These are phyloP conservation scores for Auxenochlorella pyrenoidosa DNA, from an alignment of 139 green algal species.

Conservation along the genomic window DNA sequence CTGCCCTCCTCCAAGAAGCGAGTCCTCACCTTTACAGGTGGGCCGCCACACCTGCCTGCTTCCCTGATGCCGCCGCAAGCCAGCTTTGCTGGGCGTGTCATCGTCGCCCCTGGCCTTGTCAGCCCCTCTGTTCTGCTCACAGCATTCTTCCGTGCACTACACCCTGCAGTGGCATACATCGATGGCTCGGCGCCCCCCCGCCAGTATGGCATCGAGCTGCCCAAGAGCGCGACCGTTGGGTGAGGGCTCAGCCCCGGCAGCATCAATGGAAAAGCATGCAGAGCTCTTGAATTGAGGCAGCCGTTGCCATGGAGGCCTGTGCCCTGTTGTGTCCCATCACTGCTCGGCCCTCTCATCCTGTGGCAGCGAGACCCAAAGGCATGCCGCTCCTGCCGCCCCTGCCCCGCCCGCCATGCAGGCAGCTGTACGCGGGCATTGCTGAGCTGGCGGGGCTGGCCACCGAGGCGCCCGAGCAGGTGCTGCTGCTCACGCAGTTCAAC, in stretches of 20 bases:
- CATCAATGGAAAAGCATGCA: too few relatives aligned
- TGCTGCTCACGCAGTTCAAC: slow-evolving; percentile 30
- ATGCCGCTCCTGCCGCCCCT: not conserved
- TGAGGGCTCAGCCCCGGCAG: slow-evolving; percentile 14
- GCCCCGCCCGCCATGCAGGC: not conserved
- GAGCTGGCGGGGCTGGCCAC: not conserved
- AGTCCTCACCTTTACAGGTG: slow-evolving; percentile 58
- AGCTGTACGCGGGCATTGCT: slow-evolving; percentile 19
- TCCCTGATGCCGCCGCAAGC: not conserved
- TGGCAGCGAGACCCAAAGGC: not conserved
- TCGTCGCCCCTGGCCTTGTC: too few relatives aligned
- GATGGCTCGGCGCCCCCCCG: slow-evolving; percentile 6
- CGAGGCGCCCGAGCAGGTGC: not conserved
- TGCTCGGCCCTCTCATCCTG: not conserved
- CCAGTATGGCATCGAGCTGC: slow-evolving; percentile 23
- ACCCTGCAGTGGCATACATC: slow-evolving; percentile 13
- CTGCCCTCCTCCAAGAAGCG: slow-evolving; percentile 71
- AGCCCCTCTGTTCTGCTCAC: too few relatives aligned
- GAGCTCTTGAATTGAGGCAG: too few relatives aligned
- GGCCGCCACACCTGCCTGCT: not conserved
- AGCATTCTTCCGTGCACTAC: too few relatives aligned
- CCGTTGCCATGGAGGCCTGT: not conserved
- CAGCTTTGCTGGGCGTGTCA: not conserved
- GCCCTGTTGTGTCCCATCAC: too few relatives aligned
- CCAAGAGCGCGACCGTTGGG: slow-evolving; percentile 30